These are phyloP conservation scores for Penicillium paneum DNA, from an alignment of 2,329 filamentous ascomycete genomes.

Conservation along the genomic window DNA sequence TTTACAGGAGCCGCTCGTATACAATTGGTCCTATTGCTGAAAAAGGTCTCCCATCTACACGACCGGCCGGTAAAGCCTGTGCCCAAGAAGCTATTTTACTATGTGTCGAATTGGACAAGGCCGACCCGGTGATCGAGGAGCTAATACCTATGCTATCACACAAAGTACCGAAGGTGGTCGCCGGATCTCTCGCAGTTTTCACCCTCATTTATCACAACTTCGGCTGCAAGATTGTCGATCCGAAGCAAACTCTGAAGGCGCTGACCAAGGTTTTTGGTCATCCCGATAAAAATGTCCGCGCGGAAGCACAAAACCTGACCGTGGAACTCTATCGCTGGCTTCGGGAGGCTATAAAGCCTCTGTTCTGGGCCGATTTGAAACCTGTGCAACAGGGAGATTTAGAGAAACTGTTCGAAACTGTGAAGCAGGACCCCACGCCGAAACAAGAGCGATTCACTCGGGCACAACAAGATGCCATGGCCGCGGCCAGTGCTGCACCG, in stretches of 20 bases:
- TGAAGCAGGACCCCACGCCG: conserved; percentile 80
- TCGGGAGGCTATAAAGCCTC: conserved; percentile 94
- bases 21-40: conserved; percentile 80
- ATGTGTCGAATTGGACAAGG: conserved; percentile 83
- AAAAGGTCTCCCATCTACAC: conserved; percentile 83
- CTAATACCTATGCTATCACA: conserved; percentile 77
- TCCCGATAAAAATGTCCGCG: conserved; percentile 96
- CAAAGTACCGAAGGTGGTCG: conserved; percentile 88
- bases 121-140: conserved; percentile 85
- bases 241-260: conserved; percentile 83
- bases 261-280: conserved; percentile 91
- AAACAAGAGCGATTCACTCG: conserved; percentile 88
- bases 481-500: conserved; percentile 61
- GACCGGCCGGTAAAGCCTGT: conserved; percentile 83
- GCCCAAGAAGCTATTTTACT: conserved; percentile 82
- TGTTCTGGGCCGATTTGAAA: conserved; percentile 95
- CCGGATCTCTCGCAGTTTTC: conserved; percentile 70
- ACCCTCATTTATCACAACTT: conserved; percentile 88
- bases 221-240: conserved; percentile 89
- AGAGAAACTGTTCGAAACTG: conserved; percentile 88
- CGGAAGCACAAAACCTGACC: conserved; percentile 84
- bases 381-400: conserved; percentile 92
- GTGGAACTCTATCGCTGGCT: conserved; percentile 97
- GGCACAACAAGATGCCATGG: conserved; percentile 81
- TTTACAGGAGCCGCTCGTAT: conserved; percentile 63